Evolutionary conservation across 73 alveolate genomes (phyloP).

Genomic region (Stentor roeselii): DNA sequence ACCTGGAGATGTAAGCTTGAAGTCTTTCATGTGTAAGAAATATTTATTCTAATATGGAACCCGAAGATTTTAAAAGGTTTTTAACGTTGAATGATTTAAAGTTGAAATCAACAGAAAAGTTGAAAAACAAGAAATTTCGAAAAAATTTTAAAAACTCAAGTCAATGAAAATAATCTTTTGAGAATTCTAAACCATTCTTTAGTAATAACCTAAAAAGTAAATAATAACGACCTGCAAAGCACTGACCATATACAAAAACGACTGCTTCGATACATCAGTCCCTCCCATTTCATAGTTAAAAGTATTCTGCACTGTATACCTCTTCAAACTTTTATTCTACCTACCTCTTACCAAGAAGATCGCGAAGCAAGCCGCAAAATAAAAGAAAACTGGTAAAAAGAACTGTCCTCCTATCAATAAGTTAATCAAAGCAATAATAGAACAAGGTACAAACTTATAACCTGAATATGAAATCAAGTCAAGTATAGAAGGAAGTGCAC

Average conservation of each 20-base stretch:
- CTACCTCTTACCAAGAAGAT: neutral
- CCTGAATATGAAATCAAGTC: conserved; percentile 3
- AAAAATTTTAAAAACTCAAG: too few relatives aligned
- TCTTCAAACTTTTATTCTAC: conserved; percentile 8
- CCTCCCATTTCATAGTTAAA: neutral
- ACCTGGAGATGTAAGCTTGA: too few relatives aligned
- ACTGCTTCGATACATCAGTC: neutral
- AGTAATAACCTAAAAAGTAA: conserved; percentile 49
- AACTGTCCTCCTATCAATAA: neutral
- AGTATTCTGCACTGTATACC: conserved; percentile 16
- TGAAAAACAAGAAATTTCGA: too few relatives aligned
- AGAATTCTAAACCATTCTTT: neutral
- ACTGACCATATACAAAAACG: neutral
- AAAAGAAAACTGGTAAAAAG: conserved; percentile 13
- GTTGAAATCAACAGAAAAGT: too few relatives aligned
- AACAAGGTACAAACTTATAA: conserved; percentile 21
- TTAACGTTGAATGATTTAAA: too few relatives aligned
- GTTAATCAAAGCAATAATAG: neutral
- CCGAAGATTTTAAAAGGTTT: too few relatives aligned
- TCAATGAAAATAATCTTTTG: neutral
- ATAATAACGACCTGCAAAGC: neutral
- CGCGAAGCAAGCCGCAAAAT: neutral
- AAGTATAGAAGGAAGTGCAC: neutral
- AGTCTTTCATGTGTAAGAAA: too few relatives aligned
- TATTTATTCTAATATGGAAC: too few relatives aligned